These are phyloP conservation scores for Salix dunnii DNA, from an alignment of 345 rosid species.

Conservation along the genomic window DNA sequence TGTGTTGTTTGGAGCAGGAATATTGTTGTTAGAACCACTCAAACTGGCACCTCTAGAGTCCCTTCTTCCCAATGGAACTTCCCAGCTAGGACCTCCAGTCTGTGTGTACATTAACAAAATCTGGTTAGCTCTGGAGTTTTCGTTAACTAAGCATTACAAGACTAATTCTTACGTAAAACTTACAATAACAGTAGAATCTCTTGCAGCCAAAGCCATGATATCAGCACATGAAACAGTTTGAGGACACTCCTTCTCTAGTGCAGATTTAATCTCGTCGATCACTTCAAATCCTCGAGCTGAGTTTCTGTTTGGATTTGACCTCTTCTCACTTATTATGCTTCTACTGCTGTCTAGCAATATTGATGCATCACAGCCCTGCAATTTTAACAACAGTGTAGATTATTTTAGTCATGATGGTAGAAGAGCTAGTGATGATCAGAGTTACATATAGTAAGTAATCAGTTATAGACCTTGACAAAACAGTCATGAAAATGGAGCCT, in stretches of 20 bases:
- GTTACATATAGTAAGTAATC: not conserved
- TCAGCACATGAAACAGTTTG: conserved; percentile 84
- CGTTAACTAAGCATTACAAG: too few species aligned
- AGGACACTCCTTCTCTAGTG: conserved; percentile 75
- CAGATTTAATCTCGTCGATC: conserved; percentile 69
- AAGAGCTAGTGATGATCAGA: not conserved
- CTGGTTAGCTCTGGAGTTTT: not conserved
- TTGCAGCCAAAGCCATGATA: conserved; percentile 65
- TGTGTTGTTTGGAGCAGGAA: conserved; percentile 28
- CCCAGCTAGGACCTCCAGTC: conserved; percentile 89
- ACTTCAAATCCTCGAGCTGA: conserved; percentile 86
- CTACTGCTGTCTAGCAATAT: conserved; percentile 62
- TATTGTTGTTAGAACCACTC: conserved; percentile 29
- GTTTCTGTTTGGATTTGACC: conserved; percentile 63
- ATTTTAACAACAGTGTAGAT: not conserved
- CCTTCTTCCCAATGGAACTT: conserved; percentile 81
- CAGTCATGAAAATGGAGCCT: conserved; percentile 36
- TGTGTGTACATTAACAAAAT: conserved; percentile 12
- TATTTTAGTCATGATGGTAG: not conserved
- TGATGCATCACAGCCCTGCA: conserved; percentile 91
- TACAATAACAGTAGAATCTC: conserved; percentile 83
- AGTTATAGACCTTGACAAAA: conserved; percentile 28
- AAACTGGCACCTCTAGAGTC: conserved; percentile 38
- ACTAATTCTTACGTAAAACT: conserved; percentile 10
- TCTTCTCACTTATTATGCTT: conserved; percentile 59